These are phyloP conservation scores for Zygosaccharomyces lentus DNA, from an alignment of 805 yeast species.

Conservation along the genomic window DNA sequence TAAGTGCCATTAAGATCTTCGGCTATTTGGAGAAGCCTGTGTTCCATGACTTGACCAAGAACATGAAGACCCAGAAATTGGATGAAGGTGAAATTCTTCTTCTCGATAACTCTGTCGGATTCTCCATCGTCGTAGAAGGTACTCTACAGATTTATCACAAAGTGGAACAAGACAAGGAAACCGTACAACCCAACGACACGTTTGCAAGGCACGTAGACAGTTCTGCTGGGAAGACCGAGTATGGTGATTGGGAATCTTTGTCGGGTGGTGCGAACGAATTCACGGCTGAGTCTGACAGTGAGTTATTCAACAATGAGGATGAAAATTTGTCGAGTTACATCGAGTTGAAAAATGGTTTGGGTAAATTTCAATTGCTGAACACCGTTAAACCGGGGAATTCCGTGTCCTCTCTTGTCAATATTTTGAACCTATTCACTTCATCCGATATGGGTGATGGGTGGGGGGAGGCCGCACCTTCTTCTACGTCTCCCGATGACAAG, in stretches of 20 bases:
- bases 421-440: conserved; percentile 64
- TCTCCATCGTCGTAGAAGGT: conserved; percentile 91
- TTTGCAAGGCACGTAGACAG: neutral
- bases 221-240: neutral
- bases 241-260: conserved; percentile 2
- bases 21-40: conserved; percentile 89
- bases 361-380: conserved; percentile 66
- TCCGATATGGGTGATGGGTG: conserved; percentile 6
- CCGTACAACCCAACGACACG: neutral
- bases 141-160: conserved; percentile 71
- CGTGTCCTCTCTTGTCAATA: conserved; percentile 74
- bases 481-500: conserved; percentile 5
- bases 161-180: conserved; percentile 34
- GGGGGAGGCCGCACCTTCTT: neutral
- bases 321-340: conserved; percentile 18
- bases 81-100: conserved; percentile 71
- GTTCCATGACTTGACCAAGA: conserved; percentile 86
- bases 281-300: conserved; percentile 35
- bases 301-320: conserved; percentile 8
- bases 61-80: conserved; percentile 83
- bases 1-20: conserved; percentile 87
- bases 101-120: conserved; percentile 73
- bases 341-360: conserved; percentile 25
- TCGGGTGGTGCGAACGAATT: conserved; percentile 36
- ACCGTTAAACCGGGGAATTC: conserved; percentile 83